These are phyloP conservation scores for Phialophora tarda DNA, from an alignment of 2,329 filamentous ascomycete genomes.

Conservation along the genomic window DNA sequence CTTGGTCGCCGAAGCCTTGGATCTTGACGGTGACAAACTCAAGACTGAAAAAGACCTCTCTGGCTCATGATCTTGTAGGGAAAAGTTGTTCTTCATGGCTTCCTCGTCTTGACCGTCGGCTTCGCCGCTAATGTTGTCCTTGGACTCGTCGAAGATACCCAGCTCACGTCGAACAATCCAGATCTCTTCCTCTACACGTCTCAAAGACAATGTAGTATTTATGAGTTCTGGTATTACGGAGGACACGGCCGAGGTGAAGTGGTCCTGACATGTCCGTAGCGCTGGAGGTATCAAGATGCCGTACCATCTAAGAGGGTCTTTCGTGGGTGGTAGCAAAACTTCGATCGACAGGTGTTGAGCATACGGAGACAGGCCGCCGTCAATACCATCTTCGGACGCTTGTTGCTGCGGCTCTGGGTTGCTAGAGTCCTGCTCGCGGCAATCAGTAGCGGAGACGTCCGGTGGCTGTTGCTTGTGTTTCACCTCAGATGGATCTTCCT, in stretches of 20 bases:
- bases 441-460: background rate
- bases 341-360: background rate
- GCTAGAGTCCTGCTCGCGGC: background rate
- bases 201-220: slow-evolving; percentile 49
- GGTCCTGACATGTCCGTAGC: slow-evolving; percentile 52
- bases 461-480: background rate
- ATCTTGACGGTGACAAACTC: background rate
- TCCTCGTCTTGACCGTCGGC: background rate
- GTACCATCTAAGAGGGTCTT: slow-evolving; percentile 56
- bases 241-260: slow-evolving; percentile 50
- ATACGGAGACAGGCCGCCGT: background rate
- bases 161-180: slow-evolving; percentile 28
- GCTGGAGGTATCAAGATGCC: slow-evolving; percentile 55
- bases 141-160: slow-evolving; percentile 18
- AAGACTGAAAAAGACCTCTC: background rate
- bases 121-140: background rate
- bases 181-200: slow-evolving; percentile 49
- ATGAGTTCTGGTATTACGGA: slow-evolving; percentile 47
- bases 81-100: background rate
- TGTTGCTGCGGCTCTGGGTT: background rate
- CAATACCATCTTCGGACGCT: background rate
- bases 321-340: background rate
- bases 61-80: background rate
- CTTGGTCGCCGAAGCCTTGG: background rate
- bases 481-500: background rate